Evolutionary conservation across 2,329 filamentous ascomycete genomes (phyloP), one percentile per base, ranked within the genome.

Genomic region (Chrysoporthe puriensis): DNA sequence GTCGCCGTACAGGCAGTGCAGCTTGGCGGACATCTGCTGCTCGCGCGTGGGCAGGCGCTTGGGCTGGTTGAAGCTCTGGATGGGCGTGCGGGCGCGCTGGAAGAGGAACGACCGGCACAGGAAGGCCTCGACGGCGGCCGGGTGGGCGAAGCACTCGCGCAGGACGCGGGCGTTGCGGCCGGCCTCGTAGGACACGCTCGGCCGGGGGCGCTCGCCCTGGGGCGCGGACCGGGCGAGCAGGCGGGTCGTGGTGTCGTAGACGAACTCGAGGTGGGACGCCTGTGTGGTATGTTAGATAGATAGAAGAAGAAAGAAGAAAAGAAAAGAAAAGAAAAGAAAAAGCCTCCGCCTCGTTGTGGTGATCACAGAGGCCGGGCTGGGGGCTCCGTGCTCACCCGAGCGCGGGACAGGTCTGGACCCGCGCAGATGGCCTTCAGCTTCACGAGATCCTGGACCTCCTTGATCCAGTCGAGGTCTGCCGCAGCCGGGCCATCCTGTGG

Each of bases 1-100:
- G n/a, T 86, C 83, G 21, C 91, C 91, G 70, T 88, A 90, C 40
- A 92, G 79, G 70, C 86, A 87, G 75, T 93, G 91, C 34, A 94
- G 79, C 74, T 90, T 90, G 34, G 91, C 91, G 70, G 88, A 90
- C 71, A 86, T 80, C 78, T 93, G 91, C 42, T 86, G 85, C 44
- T 82, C 74, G 62, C 80, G 76, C 36, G 78, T 78, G 14, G 78
- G 81, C 9, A 76, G 70, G 34, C 63, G 52, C 18, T 70, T 72
- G 42, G 54, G 66, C 34, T 36, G 63, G 40, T 3, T 21, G 40
- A 71, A 66, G 48, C n/a, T 63, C 52, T 57, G 63, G 13, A 65
- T 63, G 11, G 63, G 64, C 32, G 78, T 81, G 26, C 84, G 84
- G 2, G 86, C 84, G n/a, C 85, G 83, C 13, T 84, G 79, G 74